A percentile compares a stretch with the other conserved stretches of the same genome.
phyloP scores from a whole-genome alignment of 306 rosid genomes.

The Benincasa hispida region DNA sequence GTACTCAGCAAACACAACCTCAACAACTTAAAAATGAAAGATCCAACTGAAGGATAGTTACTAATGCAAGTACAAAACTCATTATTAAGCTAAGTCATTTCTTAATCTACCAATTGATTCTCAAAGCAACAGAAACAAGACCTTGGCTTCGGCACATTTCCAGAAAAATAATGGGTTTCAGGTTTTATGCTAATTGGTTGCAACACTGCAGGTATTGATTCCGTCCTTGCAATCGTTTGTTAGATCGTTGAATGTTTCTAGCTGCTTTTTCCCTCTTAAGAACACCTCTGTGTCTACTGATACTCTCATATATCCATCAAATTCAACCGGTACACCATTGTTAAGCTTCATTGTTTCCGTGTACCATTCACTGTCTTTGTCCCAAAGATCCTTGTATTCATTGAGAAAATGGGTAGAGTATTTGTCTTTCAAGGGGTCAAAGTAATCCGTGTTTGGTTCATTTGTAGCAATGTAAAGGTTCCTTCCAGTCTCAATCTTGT shows the following conservation, averaged over 20 bases:
- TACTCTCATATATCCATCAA: constrained; percentile 95
- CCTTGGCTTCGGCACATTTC: constrained; percentile 17
- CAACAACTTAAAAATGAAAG: constrained; percentile 1
- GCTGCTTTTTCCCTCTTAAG: constrained; percentile 91
- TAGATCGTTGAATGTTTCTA: constrained; percentile 90
- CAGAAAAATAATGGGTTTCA: constrained; percentile 9
- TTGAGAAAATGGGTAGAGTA: constrained; percentile 74
- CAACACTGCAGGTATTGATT: constrained; percentile 58
- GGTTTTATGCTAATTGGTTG: constrained; percentile 32
- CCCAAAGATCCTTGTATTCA: constrained; percentile 93
- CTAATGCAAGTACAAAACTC: constrained; percentile 33
- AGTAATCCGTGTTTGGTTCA: constrained; percentile 62
- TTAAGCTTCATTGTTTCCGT: constrained; percentile 62
- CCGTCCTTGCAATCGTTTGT: constrained; percentile 97
- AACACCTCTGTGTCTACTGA: constrained; percentile 93
- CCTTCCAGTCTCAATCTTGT: constrained; percentile 78
- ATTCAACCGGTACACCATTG: constrained; percentile 59
- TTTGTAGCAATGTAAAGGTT: constrained; percentile 78
- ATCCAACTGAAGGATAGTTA: constrained; percentile 4
- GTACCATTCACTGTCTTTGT: constrained; percentile 70
- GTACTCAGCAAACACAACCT: background rate
- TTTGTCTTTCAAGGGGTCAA: constrained; percentile 81
- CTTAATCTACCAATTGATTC: constrained; percentile 19
- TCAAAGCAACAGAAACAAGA: constrained; percentile 39
- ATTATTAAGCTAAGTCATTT: constrained; percentile 22